Base-by-base conservation (phyloP, 2,329 filamentous ascomycete species). In the Cercospora sp. region DNA sequence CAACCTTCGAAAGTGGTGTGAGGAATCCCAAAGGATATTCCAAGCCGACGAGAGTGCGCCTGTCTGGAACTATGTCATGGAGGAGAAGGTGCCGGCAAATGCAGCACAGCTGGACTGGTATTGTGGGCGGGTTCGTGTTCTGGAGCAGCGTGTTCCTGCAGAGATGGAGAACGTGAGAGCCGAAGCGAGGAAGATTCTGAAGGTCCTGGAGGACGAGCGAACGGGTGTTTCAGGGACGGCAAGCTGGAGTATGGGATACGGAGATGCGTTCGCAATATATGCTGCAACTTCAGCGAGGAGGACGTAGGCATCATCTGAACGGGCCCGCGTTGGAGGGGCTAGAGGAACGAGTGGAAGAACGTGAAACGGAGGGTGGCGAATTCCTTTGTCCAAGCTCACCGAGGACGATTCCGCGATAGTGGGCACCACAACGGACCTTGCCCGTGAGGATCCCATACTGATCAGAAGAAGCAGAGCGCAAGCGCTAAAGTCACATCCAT, bases 101-200 rank as follows among this genome's bases (percentile, higher is more conserved):
- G 39, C 66, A 9, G 62, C 58, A 20, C 61, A 67, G 23, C 28
- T 64, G 8, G 61, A 67, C n/a, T 64, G 61, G 66, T 67, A 64
- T 48, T 64, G 55, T 42, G 62, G 61, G 10, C 55, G 61, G 16
- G 23, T 59, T 23, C 28, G 61, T n/a, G 61, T 67, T 20, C 12
- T 67, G 26, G 28, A 42, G 26, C 26, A 64, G 13, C n/a, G 65
- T 2, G 6, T 60, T 6, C 23, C 60, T 0, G 55, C 33, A 20
- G 26, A 59, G 12, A 30, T 28, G 23, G 42, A 20, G n/a, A 12
- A n/a, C 2, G 66, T 31, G 5, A 67, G 42, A 51, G 42, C 20
- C 2, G 66, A 64, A 28, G 61, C 60, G 16, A 31, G 57, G 55
- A 64, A 45, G 61, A 61, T 67, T 10, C 30, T 64, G 57, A 57